A percentile compares a stretch with the other conserved stretches of the same genome.
These are phyloP conservation scores for Symbiodinium pilosum DNA, from an alignment of 73 alveolate genomes.

Conservation along the genomic window DNA sequence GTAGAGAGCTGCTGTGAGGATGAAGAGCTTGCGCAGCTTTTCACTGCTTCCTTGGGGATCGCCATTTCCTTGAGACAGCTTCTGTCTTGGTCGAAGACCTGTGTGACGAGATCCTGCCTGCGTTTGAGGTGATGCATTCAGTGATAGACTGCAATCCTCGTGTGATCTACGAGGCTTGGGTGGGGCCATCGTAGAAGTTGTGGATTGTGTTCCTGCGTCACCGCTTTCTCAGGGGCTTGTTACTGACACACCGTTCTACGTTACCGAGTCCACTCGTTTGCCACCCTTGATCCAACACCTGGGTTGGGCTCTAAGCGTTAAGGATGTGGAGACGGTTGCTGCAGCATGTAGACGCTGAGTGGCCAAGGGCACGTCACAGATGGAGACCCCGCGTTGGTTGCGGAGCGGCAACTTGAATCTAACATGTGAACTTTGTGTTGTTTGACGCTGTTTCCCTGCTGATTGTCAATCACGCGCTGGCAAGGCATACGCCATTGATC, in stretches of 20 bases:
- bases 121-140: slow-evolving; percentile 38
- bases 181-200: no score
- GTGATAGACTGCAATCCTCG: slow-evolving; percentile 92
- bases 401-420: slow-evolving; percentile 28
- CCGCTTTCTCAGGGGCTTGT: slow-evolving; percentile 52
- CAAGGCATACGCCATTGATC: no score
- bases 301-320: not conserved
- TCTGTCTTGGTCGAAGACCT: no score
- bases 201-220: not conserved
- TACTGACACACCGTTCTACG: slow-evolving; percentile 91
- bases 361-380: slow-evolving; percentile 79
- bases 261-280: slow-evolving; percentile 74
- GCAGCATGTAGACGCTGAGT: no score
- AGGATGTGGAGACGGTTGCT: not conserved
- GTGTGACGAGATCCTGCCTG: not conserved
- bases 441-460: no score
- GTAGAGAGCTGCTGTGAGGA: not conserved
- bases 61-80: not conserved
- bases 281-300: slow-evolving; percentile 73
- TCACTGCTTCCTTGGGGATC: slow-evolving; percentile 57
- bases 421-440: not conserved
- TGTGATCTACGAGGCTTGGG: slow-evolving; percentile 79
- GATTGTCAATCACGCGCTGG: no score
- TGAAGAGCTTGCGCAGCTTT: slow-evolving; percentile 88
- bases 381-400: slow-evolving; percentile 78